Evolutionary conservation across 2,329 filamentous ascomycete species (phyloP).

Genomic region (Talaromyces sp.): DNA sequence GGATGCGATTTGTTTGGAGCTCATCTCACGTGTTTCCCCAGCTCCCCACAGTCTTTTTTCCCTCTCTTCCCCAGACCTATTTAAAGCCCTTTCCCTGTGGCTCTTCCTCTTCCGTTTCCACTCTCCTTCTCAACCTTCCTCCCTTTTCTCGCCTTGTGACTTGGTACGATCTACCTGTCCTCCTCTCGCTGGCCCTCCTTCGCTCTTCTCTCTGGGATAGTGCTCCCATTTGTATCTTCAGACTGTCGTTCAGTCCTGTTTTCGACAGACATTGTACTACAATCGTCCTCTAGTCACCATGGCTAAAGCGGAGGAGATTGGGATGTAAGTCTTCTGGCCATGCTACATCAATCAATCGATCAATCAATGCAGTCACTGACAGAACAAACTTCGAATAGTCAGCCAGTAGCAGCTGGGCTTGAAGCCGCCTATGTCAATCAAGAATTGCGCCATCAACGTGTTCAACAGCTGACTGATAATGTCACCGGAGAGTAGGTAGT

Average conservation of each 20-base stretch:
- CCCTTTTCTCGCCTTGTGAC: neutral
- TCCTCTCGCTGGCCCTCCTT: neutral
- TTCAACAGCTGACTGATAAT: constrained; percentile 31
- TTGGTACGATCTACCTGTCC: neutral
- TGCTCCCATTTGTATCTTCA: neutral
- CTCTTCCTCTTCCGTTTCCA: neutral
- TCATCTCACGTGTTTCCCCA: constrained; percentile 5
- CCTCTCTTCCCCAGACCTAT: neutral
- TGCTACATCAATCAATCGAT: neutral
- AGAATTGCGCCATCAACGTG: constrained; percentile 22
- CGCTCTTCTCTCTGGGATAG: neutral
- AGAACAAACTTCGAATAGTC: neutral
- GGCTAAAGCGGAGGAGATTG: neutral
- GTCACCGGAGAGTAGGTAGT: constrained; percentile 32
- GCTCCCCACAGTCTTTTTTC: neutral
- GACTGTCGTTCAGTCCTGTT: neutral
- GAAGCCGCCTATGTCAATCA: constrained; percentile 19
- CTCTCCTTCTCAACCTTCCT: neutral
- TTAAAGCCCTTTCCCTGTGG: neutral
- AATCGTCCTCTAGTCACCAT: neutral
- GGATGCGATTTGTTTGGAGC: neutral
- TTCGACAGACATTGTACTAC: neutral
- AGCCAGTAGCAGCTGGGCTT: neutral
- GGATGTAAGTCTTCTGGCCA: neutral
- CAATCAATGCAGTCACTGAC: neutral